Evolutionary conservation across 2,329 filamentous ascomycete species (phyloP).

Genomic region (Pseudogymnoascus sp.): DNA sequence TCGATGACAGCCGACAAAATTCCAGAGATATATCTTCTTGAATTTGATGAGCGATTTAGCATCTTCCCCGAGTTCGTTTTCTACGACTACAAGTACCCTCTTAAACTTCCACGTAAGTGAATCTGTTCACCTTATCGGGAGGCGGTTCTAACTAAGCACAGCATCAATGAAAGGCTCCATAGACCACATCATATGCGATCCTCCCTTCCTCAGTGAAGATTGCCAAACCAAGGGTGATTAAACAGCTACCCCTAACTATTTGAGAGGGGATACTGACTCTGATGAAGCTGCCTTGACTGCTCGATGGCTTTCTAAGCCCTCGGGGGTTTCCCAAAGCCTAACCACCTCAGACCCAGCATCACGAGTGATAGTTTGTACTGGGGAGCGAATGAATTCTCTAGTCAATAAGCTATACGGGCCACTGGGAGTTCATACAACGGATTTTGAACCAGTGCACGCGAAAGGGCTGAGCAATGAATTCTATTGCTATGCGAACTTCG

Average conservation of each 20-base stretch:
- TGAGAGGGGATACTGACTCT: neutral
- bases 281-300: conserved; percentile 62
- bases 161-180: conserved; percentile 53
- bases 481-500: conserved; percentile 71
- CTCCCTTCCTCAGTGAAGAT: conserved; percentile 71
- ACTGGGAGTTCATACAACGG: conserved; percentile 55
- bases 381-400: conserved; percentile 64
- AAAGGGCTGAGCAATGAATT: conserved; percentile 74
- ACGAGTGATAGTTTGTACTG: conserved; percentile 61
- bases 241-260: neutral
- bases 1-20: conserved; percentile 30
- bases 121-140: neutral
- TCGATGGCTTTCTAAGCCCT: conserved; percentile 57
- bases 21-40: conserved; percentile 59
- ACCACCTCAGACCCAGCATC: conserved; percentile 5
- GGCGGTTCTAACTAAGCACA: conserved; percentile 20
- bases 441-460: conserved; percentile 61
- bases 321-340: conserved; percentile 12
- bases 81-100: conserved; percentile 66
- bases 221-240: conserved; percentile 66
- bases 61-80: conserved; percentile 67
- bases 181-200: conserved; percentile 67
- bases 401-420: conserved; percentile 60
- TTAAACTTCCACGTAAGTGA: conserved; percentile 51
- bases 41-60: conserved; percentile 65